Percentiles rank a stretch among this genome's conserved stretches.
phyloP scores from a whole-genome alignment of 129 eudicot species.

The Rutidosis leptorrhynchoides region DNA sequence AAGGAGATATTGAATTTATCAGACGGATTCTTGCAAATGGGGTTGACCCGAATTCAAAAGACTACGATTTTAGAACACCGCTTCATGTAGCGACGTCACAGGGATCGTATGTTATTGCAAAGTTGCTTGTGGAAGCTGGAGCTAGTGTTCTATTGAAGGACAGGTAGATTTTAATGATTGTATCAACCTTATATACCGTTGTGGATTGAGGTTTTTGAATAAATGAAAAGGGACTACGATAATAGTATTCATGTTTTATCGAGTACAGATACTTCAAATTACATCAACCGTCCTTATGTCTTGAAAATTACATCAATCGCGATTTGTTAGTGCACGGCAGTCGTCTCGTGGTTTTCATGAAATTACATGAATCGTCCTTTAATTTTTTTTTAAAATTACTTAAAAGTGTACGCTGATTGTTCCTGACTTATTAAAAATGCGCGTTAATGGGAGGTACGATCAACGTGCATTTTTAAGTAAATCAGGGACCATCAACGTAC shows the following conservation, averaged over 20 bases:
- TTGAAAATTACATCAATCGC: too few relatives aligned
- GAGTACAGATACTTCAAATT: too few relatives aligned
- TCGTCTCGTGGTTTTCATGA: too few relatives aligned
- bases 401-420: too few relatives aligned
- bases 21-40: slow-evolving; percentile 50
- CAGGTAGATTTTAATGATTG: slow-evolving; percentile 34
- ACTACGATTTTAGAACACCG: slow-evolving; percentile 66
- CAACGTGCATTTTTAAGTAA: too few relatives aligned
- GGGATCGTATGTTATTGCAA: slow-evolving; percentile 55
- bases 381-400: too few relatives aligned
- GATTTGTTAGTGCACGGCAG: too few relatives aligned
- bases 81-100: slow-evolving; percentile 68
- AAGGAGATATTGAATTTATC: slow-evolving; percentile 54
- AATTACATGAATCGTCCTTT: too few relatives aligned
- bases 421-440: too few relatives aligned
- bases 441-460: too few relatives aligned
- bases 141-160: slow-evolving; percentile 61
- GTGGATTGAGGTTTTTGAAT: not conserved
- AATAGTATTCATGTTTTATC: not conserved
- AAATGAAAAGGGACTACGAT: not conserved
- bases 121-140: slow-evolving; percentile 60
- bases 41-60: slow-evolving; percentile 57
- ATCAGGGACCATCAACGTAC: too few relatives aligned
- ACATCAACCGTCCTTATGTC: too few relatives aligned
- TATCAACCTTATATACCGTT: not conserved